Evolutionary conservation across 495 filamentous ascomycete genomes (phyloP).

Genomic region (Sordaria brevicollis): DNA sequence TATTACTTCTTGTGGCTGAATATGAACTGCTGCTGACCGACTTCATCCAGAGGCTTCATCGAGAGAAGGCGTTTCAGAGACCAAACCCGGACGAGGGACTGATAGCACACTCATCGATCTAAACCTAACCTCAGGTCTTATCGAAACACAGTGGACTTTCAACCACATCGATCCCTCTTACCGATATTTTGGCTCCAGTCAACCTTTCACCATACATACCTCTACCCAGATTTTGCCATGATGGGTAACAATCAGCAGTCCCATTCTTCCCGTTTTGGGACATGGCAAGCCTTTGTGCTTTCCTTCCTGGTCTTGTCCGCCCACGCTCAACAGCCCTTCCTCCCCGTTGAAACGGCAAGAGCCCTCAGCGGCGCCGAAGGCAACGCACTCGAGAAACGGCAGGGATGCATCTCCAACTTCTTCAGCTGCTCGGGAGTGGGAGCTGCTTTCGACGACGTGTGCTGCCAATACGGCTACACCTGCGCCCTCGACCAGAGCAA

Average conservation of each 20-base stretch:
- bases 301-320: conserved; percentile 4
- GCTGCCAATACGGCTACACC: conserved; percentile 34
- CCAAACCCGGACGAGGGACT: background rate
- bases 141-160: background rate
- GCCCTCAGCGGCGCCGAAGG: background rate
- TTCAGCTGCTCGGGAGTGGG: conserved; percentile 34
- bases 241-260: background rate
- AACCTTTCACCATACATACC: background rate
- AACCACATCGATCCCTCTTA: background rate
- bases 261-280: background rate
- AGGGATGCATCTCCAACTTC: conserved; percentile 27
- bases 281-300: background rate
- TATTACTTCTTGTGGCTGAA: background rate
- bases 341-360: conserved; percentile 18
- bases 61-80: background rate
- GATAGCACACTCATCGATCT: background rate
- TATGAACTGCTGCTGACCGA: background rate
- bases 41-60: background rate
- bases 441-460: conserved; percentile 27
- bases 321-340: conserved; percentile 17
- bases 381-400: conserved; percentile 10
- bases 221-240: no score
- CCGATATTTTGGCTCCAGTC: background rate
- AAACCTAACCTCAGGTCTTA: background rate
- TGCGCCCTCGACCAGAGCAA: conserved; percentile 33